Evolutionary conservation across 1,139 yeast genomes (phyloP).

Genomic region (Pichia norvegensis): DNA sequence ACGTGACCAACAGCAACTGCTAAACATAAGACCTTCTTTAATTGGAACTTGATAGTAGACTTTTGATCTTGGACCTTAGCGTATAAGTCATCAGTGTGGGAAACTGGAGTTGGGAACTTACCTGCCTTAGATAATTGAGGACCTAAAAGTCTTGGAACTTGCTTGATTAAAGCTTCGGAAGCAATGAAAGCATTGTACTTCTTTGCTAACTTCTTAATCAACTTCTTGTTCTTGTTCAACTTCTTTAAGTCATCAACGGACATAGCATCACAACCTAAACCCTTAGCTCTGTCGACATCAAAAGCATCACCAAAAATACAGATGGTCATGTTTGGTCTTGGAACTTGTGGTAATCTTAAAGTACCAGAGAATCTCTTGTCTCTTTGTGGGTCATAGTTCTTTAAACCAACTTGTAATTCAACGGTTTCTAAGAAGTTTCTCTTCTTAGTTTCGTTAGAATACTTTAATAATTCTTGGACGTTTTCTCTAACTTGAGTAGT

Average conservation of each 20-base stretch:
- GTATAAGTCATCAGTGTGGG: slow-evolving; percentile 98
- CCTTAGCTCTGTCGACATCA: slow-evolving; percentile 99
- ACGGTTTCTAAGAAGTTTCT: slow-evolving; percentile 99
- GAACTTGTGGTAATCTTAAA: slow-evolving; percentile 96
- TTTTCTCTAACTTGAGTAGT: slow-evolving; percentile 92
- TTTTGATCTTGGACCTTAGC: slow-evolving; percentile 93
- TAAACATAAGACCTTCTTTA: slow-evolving; percentile 93
- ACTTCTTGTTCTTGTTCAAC: slow-evolving; percentile 99
- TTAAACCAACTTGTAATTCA: slow-evolving; percentile 98
- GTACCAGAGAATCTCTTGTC: slow-evolving; percentile 99
- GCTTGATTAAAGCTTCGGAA: slow-evolving; percentile 98
- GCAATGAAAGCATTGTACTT: slow-evolving; percentile 99
- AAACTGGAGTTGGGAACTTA: slow-evolving; percentile 99
- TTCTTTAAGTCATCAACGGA: slow-evolving; percentile 99
- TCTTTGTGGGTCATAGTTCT: slow-evolving; percentile 99
- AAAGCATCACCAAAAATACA: slow-evolving; percentile 99
- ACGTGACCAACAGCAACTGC: slow-evolving; percentile 98
- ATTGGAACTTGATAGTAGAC: slow-evolving; percentile 99
- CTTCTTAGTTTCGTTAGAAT: slow-evolving; percentile 95
- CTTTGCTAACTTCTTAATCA: slow-evolving; percentile 99
- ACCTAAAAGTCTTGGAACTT: slow-evolving; percentile 99
- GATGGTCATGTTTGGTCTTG: slow-evolving; percentile 99
- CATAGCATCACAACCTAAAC: slow-evolving; percentile 99
- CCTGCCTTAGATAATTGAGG: slow-evolving; percentile 99
- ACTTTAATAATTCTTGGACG: slow-evolving; percentile 87